Evolutionary conservation across 192 early-diverging fungal genomes (phyloP).

Genomic region (Backusella westeae): DNA sequence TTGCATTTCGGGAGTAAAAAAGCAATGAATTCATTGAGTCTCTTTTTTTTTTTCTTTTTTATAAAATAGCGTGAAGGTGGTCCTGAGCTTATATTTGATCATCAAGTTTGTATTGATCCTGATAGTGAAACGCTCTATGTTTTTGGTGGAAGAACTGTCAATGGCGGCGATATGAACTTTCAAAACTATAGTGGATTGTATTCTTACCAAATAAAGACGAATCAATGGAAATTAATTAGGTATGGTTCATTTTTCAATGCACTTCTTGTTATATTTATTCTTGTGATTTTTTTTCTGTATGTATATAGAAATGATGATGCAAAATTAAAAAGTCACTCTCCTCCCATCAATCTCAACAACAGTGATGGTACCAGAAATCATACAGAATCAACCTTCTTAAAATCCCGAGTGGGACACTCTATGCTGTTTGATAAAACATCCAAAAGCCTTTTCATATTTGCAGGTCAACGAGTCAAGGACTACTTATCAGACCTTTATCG

Average conservation of each 20-base stretch:
- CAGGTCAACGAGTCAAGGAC: constrained; percentile 84
- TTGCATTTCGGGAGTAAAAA: not conserved
- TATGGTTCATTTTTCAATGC: constrained; percentile 52
- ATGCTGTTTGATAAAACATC: constrained; percentile 79
- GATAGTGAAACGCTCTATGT: constrained; percentile 72
- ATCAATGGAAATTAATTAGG: constrained; percentile 75
- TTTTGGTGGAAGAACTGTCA: constrained; percentile 84
- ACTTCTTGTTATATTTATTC: not conserved
- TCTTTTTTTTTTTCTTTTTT: not conserved
- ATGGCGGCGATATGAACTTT: constrained; percentile 60
- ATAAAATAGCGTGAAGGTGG: constrained; percentile 68
- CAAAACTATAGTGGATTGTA: constrained; percentile 88
- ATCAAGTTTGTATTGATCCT: constrained; percentile 91
- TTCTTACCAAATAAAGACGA: constrained; percentile 65
- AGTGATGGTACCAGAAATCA: not conserved
- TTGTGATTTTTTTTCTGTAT: not conserved
- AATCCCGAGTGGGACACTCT: constrained; percentile 86
- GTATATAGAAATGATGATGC: constrained; percentile 2
- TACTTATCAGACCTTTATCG: constrained; percentile 80
- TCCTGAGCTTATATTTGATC: constrained; percentile 87
- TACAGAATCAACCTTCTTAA: constrained; percentile 43
- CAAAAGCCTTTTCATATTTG: constrained; percentile 83
- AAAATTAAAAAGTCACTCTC: not conserved
- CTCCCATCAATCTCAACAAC: not conserved
- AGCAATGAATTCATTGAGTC: not conserved